Evolutionary conservation across 2,329 filamentous ascomycete species (phyloP), one percentile per base, ranked within the genome.

Genomic region (Fusarium acutatum): DNA sequence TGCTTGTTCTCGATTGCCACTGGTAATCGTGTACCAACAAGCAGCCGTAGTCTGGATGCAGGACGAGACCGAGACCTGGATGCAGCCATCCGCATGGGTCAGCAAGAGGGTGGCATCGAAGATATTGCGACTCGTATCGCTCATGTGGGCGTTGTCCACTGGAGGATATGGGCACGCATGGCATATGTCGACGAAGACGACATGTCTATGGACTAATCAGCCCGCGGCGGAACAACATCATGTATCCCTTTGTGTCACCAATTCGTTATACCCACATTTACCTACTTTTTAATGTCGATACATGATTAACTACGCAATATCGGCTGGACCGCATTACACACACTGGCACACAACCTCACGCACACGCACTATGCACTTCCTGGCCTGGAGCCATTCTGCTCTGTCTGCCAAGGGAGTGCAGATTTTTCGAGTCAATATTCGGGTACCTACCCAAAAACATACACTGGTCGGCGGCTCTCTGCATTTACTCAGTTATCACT

Each of bases 71-170:
- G 80, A 57, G 81, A 83, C 41, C 63, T 80, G 54, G 82, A 84
- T 64, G 78, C 76, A 26, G 75, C 77, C 9, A 76, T 77, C 67
- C 83, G 83, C 15, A 85, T 86, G 61, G 80, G 82, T 14, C 84
- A 87, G 47, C 87, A 89, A 56, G 88, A 90, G 54, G 85, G 84
- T 47, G 86, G 87, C 38, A 78, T 93, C 41, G 86, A 88, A 47
- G 91, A 94, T 66, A 89, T 97, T 80, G 90, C 94, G 2, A 92
- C 91, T 49, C 90, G 94, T 50, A 87, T 97, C 57, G 92, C 94
- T 11, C 96, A 98, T 79, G 90, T 98, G 49, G 91, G 93, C 20
- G 87, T 96, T 11, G 84, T 98, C 30, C 95, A 98, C 82, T 98
- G 95, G 95, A 89, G 94, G 54, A 92, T 97, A 7, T 98, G 95